These are phyloP conservation scores for Collybia mongolica DNA, from an alignment of 768 basidiomycete genomes.

Conservation along the genomic window DNA sequence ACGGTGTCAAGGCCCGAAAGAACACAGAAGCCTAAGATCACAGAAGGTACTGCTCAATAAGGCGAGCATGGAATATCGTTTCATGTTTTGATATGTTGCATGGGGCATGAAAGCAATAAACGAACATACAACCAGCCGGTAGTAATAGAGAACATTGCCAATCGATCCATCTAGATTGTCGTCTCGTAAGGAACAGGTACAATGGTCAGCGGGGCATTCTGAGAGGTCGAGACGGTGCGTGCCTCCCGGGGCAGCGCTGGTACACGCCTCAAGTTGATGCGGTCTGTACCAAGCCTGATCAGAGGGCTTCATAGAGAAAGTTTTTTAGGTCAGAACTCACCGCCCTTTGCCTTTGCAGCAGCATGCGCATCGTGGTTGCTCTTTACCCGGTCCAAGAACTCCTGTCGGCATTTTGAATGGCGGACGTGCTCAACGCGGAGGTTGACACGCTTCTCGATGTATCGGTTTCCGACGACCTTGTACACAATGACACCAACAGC, in stretches of 20 bases:
- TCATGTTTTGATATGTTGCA: constrained; percentile 26
- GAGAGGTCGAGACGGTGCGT: constrained; percentile 64
- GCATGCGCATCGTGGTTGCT: constrained; percentile 80
- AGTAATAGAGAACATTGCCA: constrained; percentile 9
- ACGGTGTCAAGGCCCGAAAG: not conserved
- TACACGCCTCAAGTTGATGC: constrained; percentile 81
- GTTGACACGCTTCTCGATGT: constrained; percentile 99
- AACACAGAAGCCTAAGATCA: not conserved
- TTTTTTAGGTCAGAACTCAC: constrained; percentile 44
- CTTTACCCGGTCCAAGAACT: constrained; percentile 96
- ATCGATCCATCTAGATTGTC: constrained; percentile 67
- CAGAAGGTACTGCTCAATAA: constrained; percentile 1
- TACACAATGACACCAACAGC: constrained; percentile 96
- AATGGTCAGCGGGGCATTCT: constrained; percentile 92
- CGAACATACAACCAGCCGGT: constrained; percentile 23
- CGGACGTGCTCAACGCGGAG: constrained; percentile 92
- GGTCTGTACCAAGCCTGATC: constrained; percentile 45
- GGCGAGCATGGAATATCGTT: not conserved
- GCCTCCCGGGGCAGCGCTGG: constrained; percentile 82
- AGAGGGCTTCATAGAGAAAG: too few relatives aligned
- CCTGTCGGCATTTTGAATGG: constrained; percentile 97
- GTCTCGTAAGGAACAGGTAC: constrained; percentile 94
- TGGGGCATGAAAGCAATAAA: constrained; percentile 23
- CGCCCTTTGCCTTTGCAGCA: constrained; percentile 89
- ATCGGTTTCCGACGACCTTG: constrained; percentile 99